Base-by-base conservation (phyloP, 495 filamentous ascomycete species). In the Penicillium longicatenatum region DNA sequence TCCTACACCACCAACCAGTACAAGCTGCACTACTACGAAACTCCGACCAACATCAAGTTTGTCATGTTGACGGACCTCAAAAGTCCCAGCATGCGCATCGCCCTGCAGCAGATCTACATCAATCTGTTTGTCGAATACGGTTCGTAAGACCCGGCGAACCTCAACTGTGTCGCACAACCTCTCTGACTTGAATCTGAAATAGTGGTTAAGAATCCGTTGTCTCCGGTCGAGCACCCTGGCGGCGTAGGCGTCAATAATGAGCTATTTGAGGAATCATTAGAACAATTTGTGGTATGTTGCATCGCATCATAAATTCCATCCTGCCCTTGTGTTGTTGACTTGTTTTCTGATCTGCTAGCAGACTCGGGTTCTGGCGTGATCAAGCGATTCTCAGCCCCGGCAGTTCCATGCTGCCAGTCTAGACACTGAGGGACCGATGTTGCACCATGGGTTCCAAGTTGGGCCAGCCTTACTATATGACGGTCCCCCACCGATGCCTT, bases 1-100 rank as follows among this genome's bases (percentile, higher is more conserved):
- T 86, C 85, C 35, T 98, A 87, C 74, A 85, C 89, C 63, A 98
- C 94, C 52, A 88, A 82, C 62, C 90, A 96, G 70, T 98, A 98
- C 78, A 97, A 97, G 76, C 85, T 98, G 53, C 94, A 98, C 78
- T 98, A 96, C 78, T 98, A 97, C 82, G 94, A 98, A 80, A 97
- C 94, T 14, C 90, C 91, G 1, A 96, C 92, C 52, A 93, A 88
- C 68, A 86, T 94, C 68, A 96, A 96, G 66, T 93, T 98, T 59
- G 92, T 98, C 63, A 92, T 98, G 90, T 77, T 98, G 62, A 98
- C 93, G 37, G 94, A 98, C 75, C 86, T 88, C 42, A 90, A 88
- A 70, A 90, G 89, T 56, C 86, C 88, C 56, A 96, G 90, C 73
- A 91, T 98, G 82, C 87, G 92, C 31, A 88, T 92, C 57, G 93